Evolutionary conservation across 495 filamentous ascomycete genomes (phyloP).

Genomic region (Aspergillus wentii): DNA sequence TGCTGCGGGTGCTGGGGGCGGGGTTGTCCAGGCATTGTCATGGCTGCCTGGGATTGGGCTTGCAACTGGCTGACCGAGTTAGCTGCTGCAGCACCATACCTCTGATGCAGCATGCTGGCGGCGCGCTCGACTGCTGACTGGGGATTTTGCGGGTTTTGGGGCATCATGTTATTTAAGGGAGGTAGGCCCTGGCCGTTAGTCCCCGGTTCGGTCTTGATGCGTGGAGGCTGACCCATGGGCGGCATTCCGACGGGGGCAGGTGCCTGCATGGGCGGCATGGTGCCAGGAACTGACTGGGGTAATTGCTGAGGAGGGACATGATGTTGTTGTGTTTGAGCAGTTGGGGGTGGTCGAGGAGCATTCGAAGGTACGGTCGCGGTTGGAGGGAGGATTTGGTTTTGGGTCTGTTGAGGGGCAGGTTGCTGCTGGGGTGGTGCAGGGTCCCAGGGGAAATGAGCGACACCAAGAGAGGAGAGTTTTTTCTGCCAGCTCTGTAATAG

Average conservation of each 20-base stretch:
- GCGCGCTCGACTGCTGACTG: constrained; percentile 62
- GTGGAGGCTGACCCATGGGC: constrained; percentile 38
- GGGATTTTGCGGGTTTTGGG: constrained; percentile 33
- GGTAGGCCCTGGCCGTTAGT: constrained; percentile 43
- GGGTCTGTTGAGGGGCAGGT: constrained; percentile 35
- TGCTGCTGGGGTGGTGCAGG: constrained; percentile 50
- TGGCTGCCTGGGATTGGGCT: constrained; percentile 29
- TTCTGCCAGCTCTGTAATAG: constrained; percentile 79
- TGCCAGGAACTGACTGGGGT: constrained; percentile 26
- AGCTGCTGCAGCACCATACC: constrained; percentile 67
- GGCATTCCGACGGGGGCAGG: constrained; percentile 14
- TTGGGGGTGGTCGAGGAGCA: constrained; percentile 36
- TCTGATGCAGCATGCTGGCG: constrained; percentile 58
- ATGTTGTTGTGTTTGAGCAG: constrained; percentile 21
- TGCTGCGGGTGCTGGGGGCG: constrained; percentile 14
- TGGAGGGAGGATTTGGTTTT: constrained; percentile 35
- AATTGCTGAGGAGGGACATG: constrained; percentile 27
- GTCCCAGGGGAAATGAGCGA: constrained; percentile 95
- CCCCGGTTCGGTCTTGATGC: constrained; percentile 76
- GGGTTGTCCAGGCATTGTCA: constrained; percentile 39
- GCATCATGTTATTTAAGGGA: constrained; percentile 29
- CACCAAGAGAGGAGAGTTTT: constrained; percentile 73
- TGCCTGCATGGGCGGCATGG: constrained; percentile 16
- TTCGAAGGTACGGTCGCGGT: constrained; percentile 58
- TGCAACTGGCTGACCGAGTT: constrained; percentile 64